Evolutionary conservation across 169 alveolate genomes (phyloP).

Genomic region (Amoebophrya sp.): DNA sequence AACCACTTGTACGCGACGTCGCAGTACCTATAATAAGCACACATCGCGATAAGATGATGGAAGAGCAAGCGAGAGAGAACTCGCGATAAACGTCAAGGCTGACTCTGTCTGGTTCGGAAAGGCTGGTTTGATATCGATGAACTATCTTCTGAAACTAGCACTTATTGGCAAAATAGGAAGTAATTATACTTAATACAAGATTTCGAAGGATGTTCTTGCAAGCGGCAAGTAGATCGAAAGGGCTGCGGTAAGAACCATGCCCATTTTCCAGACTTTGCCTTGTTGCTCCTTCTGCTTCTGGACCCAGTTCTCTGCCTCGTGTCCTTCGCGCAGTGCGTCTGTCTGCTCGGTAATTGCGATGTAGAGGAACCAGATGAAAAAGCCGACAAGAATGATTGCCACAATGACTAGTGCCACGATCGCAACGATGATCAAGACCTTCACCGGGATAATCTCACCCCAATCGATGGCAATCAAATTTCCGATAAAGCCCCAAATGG

Average conservation of each 20-base stretch:
- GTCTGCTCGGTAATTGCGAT: background rate
- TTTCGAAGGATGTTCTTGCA: background rate
- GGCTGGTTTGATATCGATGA: too few relatives aligned
- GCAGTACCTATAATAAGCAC: too few relatives aligned
- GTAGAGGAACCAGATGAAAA: background rate
- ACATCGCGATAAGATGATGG: too few relatives aligned
- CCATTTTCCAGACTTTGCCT: background rate
- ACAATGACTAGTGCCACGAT: background rate
- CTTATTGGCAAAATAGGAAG: too few relatives aligned
- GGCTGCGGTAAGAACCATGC: background rate
- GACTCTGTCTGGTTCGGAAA: too few relatives aligned
- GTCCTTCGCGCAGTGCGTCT: slow-evolving; percentile 9
- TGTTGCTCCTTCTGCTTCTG: background rate
- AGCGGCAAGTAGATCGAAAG: background rate
- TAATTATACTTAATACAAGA: too few relatives aligned
- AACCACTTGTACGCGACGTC: background rate
- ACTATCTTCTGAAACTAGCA: too few relatives aligned
- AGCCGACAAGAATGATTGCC: background rate
- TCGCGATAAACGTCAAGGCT: too few relatives aligned
- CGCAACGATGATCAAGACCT: background rate
- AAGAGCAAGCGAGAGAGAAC: too few relatives aligned
- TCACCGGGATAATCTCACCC: background rate
- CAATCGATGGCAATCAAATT: background rate
- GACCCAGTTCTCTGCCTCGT: background rate
- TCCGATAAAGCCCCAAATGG: background rate